Conservation (phyloP, 1,284 basidiomycete species). For the Taiwanofungus camphoratus region DNA sequence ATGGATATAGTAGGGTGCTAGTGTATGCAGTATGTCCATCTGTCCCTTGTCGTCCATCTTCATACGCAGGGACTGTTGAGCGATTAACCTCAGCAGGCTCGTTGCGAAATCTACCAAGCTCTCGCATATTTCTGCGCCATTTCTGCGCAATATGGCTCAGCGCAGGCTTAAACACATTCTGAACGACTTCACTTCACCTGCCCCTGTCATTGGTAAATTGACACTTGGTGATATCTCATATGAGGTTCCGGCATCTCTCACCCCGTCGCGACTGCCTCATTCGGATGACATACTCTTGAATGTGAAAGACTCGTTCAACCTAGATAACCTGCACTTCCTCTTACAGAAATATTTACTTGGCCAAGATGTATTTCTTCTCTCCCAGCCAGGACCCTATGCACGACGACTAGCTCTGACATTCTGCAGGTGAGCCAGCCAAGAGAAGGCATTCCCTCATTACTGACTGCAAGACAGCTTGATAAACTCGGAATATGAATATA, state of each 20-base stretch:
- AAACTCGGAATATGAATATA: conserved; percentile 62
- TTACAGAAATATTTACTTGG: conserved; percentile 64
- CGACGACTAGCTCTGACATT: conserved; percentile 55
- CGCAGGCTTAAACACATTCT: conserved; percentile 45
- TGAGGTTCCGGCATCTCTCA: conserved; percentile 41
- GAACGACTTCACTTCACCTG: conserved; percentile 35
- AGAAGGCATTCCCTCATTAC: background rate
- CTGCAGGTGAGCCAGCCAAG: conserved; percentile 39
- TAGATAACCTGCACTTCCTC: conserved; percentile 57
- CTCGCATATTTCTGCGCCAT: too few species aligned
- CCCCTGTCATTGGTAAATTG: conserved; percentile 44
- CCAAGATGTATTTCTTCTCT: conserved; percentile 59
- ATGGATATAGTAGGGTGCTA: too few species aligned
- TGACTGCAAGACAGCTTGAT: conserved; percentile 37
- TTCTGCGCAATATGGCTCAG: conserved; percentile 21
- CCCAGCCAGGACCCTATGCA: conserved; percentile 62
- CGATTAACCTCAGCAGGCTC: too few species aligned
- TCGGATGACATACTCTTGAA: conserved; percentile 40
- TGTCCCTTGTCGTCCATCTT: too few species aligned
- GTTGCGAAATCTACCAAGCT: too few species aligned
- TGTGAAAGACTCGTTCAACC: conserved; percentile 41
- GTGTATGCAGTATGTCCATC: too few species aligned
- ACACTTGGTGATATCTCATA: conserved; percentile 53
- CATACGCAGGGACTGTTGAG: too few species aligned
- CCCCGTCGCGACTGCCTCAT: conserved; percentile 44